Evolutionary conservation across 345 rosid species (phyloP), one percentile per base, ranked within the genome.

Genomic region (Eutrema japonicum): DNA sequence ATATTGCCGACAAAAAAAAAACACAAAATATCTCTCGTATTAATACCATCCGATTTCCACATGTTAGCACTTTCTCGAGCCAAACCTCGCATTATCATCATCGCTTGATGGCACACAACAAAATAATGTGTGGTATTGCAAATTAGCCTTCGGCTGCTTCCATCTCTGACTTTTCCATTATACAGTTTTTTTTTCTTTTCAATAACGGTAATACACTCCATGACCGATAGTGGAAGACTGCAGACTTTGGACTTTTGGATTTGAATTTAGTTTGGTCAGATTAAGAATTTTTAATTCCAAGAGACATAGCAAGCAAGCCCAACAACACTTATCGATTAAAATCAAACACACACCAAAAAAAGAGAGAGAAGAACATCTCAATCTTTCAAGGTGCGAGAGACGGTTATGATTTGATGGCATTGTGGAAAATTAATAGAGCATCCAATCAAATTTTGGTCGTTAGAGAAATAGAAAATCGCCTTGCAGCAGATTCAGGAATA

Each of bases 81-180:
- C 2, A 57, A 56, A 32, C 48, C 30, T 26, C 38, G 10, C 14
- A 58, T 16, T 9, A 16, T 14, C 45, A 18, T 16, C 46, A 58
- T 58, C 64, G 9, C 14, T 38, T 38, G 46, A 18, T 57, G n/a
- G 13, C n/a, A 16, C 43, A 37, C 12, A n/a, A 16, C 22, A 57
- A 37, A 30, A 37, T 10, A 57, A 2, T 57, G 63, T 57, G 62
- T 57, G 30, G 7, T 37, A 16, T 37, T 57, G 63, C 63, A 14
- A 56, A 12, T 8, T 36, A 16, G 12, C 27, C 16, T 56, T 37
- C 42, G 42, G 42, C 61, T 10, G 53, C 22, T 47, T 46, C 50
- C 10, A 56, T 33, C 41, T 13, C 26, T 35, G 43, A 56, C 43
- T 56, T 56, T 56, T 57, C 63, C 29, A 5, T 36, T 14, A 35